phyloP scores from a whole-genome alignment of 2,329 filamentous ascomycete species.

The Balansia obtecta region DNA sequence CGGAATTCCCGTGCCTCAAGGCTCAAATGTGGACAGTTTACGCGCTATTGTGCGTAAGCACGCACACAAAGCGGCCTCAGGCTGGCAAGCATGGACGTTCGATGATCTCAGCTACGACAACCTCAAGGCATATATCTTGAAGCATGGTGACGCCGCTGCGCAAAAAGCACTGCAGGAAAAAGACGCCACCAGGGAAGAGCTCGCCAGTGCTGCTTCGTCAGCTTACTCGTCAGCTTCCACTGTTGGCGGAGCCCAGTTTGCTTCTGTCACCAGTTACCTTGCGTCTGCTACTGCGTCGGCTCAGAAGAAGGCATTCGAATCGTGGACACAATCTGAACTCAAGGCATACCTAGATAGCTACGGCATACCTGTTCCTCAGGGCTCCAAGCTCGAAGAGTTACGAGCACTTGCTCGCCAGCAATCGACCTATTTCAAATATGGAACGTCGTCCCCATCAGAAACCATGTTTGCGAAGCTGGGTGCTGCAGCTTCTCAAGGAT shows the following conservation, averaged over 20 bases:
- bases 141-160: slow-evolving; percentile 40
- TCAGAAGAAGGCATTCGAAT: slow-evolving; percentile 56
- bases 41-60: slow-evolving; percentile 63
- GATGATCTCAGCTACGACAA: slow-evolving; percentile 65
- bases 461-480: slow-evolving; percentile 54
- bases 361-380: slow-evolving; percentile 55
- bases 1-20: slow-evolving; percentile 62
- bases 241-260: slow-evolving; percentile 44
- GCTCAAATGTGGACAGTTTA: slow-evolving; percentile 58
- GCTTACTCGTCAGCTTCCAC: slow-evolving; percentile 47
- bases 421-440: slow-evolving; percentile 65
- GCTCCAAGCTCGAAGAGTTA: slow-evolving; percentile 55
- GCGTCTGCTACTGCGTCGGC: slow-evolving; percentile 50
- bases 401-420: slow-evolving; percentile 60
- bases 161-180: slow-evolving; percentile 50
- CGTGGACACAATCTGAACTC: slow-evolving; percentile 61
- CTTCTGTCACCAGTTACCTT: slow-evolving; percentile 60
- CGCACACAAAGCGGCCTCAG: slow-evolving; percentile 54
- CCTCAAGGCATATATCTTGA: slow-evolving; percentile 44
- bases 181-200: slow-evolving; percentile 58
- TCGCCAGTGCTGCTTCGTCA: slow-evolving; percentile 51
- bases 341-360: slow-evolving; percentile 74
- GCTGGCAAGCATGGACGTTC: slow-evolving; percentile 65
- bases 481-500: slow-evolving; percentile 33
- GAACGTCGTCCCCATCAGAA: slow-evolving; percentile 51